Evolutionary conservation across 768 basidiomycete genomes (phyloP).

Genomic region (Pleurotus ostreatus): DNA sequence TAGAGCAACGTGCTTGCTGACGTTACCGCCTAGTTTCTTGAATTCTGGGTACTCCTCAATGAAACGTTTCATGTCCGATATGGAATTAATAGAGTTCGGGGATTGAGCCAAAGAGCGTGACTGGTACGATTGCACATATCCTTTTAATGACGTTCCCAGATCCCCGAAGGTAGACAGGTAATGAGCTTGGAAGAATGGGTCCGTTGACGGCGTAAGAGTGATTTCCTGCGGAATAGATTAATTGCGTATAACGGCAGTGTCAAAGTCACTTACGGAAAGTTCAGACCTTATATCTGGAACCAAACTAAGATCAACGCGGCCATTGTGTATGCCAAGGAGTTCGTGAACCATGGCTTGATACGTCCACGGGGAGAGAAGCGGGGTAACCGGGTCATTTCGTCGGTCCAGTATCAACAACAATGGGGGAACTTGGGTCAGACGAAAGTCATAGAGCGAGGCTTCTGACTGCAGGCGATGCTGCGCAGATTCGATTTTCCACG

Average conservation of each 20-base stretch:
- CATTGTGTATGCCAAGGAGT: slow-evolving; percentile 88
- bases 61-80: slow-evolving; percentile 94
- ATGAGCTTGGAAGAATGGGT: slow-evolving; percentile 91
- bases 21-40: slow-evolving; percentile 92
- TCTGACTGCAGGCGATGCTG: slow-evolving; percentile 82
- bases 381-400: slow-evolving; percentile 95
- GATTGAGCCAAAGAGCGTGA: slow-evolving; percentile 73
- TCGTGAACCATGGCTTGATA: slow-evolving; percentile 99
- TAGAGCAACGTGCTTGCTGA: slow-evolving; percentile 96
- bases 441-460: slow-evolving; percentile 86
- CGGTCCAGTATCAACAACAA: slow-evolving; percentile 90
- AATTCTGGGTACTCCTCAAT: slow-evolving; percentile 99
- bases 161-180: slow-evolving; percentile 95
- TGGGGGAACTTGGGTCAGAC: slow-evolving; percentile 83
- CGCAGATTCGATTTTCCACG: slow-evolving; percentile 9
- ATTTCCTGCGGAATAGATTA: slow-evolving; percentile 62
- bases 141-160: slow-evolving; percentile 84
- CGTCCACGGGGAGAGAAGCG: slow-evolving; percentile 95
- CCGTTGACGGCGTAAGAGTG: slow-evolving; percentile 85
- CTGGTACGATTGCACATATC: slow-evolving; percentile 93
- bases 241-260: slow-evolving; percentile 7
- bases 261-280: slow-evolving; percentile 54
- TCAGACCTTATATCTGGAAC: slow-evolving; percentile 88
- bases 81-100: slow-evolving; percentile 85
- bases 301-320: slow-evolving; percentile 77